These are phyloP conservation scores for Spathaspora hagerdaliae DNA, from an alignment of 805 yeast species.

Conservation along the genomic window DNA sequence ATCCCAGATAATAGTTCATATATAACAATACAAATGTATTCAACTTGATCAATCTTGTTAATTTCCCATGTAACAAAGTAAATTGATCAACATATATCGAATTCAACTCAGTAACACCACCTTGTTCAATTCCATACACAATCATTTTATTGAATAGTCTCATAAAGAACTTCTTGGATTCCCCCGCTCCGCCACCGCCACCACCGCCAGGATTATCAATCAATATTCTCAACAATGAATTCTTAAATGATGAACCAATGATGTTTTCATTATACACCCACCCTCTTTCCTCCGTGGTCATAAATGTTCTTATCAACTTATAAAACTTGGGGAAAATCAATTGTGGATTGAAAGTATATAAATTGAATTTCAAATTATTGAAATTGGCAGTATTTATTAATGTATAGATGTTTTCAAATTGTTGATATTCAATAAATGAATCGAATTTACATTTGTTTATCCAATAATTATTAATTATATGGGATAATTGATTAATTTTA, in stretches of 20 bases:
- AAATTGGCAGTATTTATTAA: slow-evolving; percentile 7
- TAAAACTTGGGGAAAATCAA: slow-evolving; percentile 23
- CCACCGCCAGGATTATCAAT: background rate
- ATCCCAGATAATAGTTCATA: background rate
- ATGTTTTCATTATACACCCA: background rate
- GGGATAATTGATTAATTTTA: background rate
- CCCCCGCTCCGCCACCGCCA: background rate
- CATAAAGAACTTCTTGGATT: slow-evolving; percentile 3
- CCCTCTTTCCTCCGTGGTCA: background rate
- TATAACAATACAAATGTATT: slow-evolving; percentile 5
- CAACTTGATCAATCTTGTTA: background rate
- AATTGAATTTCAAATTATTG: slow-evolving; percentile 9
- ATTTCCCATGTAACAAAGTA: background rate
- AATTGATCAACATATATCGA: background rate
- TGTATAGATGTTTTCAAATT: slow-evolving; percentile 17
- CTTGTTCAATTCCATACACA: background rate
- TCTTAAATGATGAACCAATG: slow-evolving; percentile 1
- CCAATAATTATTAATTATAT: slow-evolving; percentile 13
- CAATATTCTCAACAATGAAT: slow-evolving; percentile 1
- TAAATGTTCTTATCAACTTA: slow-evolving; percentile 10
- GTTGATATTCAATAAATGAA: slow-evolving; percentile 6
- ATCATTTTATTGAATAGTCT: slow-evolving; percentile 1
- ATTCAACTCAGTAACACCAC: slow-evolving; percentile 3
- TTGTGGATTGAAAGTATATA: slow-evolving; percentile 21
- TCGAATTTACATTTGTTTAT: slow-evolving; percentile 10